These are phyloP conservation scores for Cercophora sp. DNA, from an alignment of 495 filamentous ascomycete species.

Conservation along the genomic window DNA sequence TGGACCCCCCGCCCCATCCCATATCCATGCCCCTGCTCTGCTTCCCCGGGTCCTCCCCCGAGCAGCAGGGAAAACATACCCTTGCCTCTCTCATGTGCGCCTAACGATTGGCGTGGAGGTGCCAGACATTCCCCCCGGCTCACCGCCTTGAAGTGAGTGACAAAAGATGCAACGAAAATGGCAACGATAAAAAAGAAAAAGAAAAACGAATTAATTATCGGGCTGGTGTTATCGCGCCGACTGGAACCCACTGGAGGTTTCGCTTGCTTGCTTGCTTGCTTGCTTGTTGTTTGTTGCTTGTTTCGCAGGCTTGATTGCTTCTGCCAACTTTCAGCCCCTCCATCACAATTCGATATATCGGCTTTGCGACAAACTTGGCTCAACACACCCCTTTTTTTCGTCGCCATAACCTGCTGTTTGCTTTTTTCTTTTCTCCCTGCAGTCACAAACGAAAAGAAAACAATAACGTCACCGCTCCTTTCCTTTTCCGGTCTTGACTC, in stretches of 20 bases:
- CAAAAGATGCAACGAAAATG: too few relatives aligned
- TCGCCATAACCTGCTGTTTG: background rate
- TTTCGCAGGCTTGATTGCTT: too few relatives aligned
- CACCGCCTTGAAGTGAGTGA: constrained; percentile 19
- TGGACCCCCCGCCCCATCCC: constrained; percentile 5
- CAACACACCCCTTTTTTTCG: background rate
- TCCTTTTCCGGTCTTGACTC: background rate
- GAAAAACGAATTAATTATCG: background rate
- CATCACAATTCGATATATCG: constrained; percentile 1
- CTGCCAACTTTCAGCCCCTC: background rate
- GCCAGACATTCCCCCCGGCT: constrained; percentile 7
- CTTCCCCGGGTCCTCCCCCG: constrained; percentile 20
- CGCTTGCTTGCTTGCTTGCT: background rate
- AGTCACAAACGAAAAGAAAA: background rate
- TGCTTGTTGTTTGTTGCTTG: background rate
- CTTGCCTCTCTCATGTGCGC: background rate
- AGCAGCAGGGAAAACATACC: too few relatives aligned
- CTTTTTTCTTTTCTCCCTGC: too few relatives aligned
- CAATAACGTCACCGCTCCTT: background rate
- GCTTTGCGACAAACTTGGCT: background rate
- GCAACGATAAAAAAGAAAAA: background rate
- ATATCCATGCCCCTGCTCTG: constrained; percentile 1
- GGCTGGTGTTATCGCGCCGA: background rate
- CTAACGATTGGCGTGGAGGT: background rate
- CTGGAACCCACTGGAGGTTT: background rate